Percentiles rank a stretch among this genome's conserved stretches.
phyloP scores from a whole-genome alignment of 164 flowering plant species.

The Amborella trichopoda region DNA sequence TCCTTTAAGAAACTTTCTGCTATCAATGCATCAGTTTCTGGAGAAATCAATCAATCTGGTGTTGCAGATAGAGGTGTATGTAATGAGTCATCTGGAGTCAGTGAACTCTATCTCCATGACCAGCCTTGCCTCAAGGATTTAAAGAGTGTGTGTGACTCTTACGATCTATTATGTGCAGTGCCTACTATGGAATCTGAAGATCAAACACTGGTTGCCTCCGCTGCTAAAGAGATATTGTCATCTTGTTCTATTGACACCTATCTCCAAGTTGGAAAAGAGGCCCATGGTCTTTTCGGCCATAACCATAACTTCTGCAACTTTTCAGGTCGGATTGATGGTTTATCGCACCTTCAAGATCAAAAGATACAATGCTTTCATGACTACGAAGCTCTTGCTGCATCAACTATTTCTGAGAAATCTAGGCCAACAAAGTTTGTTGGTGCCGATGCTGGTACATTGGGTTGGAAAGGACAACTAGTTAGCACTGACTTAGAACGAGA shows the following conservation, averaged over 20 bases:
- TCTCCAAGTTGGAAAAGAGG: constrained; percentile 6
- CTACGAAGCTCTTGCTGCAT: constrained; percentile 11
- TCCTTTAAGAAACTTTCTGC: constrained; percentile 14
- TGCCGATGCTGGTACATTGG: no score
- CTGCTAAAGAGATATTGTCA: constrained; percentile 1
- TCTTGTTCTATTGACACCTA: constrained; percentile 7
- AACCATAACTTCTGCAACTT: constrained; percentile 7
- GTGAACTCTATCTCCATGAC: constrained; percentile 8
- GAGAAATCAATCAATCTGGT: constrained; percentile 6
- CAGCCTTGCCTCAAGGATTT: constrained; percentile 6
- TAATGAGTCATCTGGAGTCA: constrained; percentile 4
- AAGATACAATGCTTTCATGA: constrained; percentile 5
- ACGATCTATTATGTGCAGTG: constrained; percentile 3
- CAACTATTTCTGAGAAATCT: no score
- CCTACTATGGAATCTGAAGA: constrained; percentile 7
- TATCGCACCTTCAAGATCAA: constrained; percentile 6
- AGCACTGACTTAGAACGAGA: no score
- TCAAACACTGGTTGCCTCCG: constrained; percentile 6
- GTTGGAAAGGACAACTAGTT: no score
- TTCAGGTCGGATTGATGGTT: constrained; percentile 4
- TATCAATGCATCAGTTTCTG: constrained; percentile 4
- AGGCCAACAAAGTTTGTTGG: no score
- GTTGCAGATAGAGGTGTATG: constrained; percentile 8
- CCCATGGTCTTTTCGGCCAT: no score
- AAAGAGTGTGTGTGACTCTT: constrained; percentile 4